Evolutionary conservation across 2,329 filamentous ascomycete genomes (phyloP), one percentile per base, ranked within the genome.

Genomic region (Aspergillus neotritici): DNA sequence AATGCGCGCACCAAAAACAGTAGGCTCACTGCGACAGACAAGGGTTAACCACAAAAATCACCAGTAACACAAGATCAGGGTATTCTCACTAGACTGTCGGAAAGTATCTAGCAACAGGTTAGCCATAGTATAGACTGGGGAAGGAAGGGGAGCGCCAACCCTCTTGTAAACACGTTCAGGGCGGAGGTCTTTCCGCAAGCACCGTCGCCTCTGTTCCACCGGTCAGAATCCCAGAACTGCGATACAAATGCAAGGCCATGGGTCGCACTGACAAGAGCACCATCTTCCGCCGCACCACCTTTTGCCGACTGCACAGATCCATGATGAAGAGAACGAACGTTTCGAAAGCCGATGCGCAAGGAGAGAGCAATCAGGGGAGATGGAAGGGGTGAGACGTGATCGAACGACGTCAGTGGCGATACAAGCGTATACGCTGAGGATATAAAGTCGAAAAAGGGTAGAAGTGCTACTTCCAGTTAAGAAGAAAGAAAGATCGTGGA

Each of bases 161-260:
- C 91, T 85, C 91, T 83, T 56, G 93, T 98, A 72, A 98, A 98
- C 67, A 98, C 93, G 67, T 98, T 98, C 60, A 98, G 73, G 62
- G 97, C 72, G 53, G 90, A 96, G 43, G 93, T 98, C 78, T 98
- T 98, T 64, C 91, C 91, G 69, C 86, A 94, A 57, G 91, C 91
- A 77, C 91, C 91, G 66, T 97, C 91, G 60, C 91, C 91, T 64
- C 89, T 95, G 57, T 49, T 44, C 41, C 38, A 34, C 41, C 39
- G 33, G 50, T 58, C 49, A 62, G 54, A 34, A 44, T 42, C 41
- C 28, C 52, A 14, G n/a, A n/a, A 21, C 31, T 41, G 11, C 21
- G 17, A 35, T 25, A 17, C 9, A 33, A 11, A 17, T 30, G 13
- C 16, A 25, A 14, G 32, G 14, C n/a, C 6, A 33, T 37, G 9